Percentiles rank a stretch among this genome's conserved stretches.
Conservation (phyloP, 1,284 basidiomycete species). For the Kwoniella shivajii region DNA sequence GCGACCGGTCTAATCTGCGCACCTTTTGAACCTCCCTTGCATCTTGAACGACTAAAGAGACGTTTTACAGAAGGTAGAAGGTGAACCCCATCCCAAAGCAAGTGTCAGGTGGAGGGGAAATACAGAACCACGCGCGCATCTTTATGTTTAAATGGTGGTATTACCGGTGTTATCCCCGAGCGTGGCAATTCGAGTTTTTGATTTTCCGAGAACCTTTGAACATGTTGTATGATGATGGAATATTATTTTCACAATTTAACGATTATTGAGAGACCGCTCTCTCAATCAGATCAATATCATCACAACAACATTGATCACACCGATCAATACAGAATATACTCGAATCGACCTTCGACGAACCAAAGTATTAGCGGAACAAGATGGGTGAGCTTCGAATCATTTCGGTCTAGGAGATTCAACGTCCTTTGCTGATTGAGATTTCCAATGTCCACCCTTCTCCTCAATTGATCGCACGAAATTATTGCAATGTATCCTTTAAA, state of each 20-base stretch:
- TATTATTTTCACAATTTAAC: background rate
- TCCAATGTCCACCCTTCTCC: background rate
- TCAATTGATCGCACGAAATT: too few relatives aligned
- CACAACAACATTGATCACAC: background rate
- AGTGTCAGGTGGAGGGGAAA: too few relatives aligned
- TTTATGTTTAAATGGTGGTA: background rate
- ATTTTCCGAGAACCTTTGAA: background rate
- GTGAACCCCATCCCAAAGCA: too few relatives aligned
- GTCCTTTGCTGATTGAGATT: background rate
- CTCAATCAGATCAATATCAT: background rate
- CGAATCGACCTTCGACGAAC: too few relatives aligned
- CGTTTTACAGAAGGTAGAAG: too few relatives aligned
- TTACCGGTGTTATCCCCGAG: background rate
- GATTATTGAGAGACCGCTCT: background rate
- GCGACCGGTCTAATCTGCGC: background rate
- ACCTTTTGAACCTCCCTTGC: too few relatives aligned
- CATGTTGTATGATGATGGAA: background rate
- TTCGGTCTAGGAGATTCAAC: background rate
- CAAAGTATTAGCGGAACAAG: background rate
- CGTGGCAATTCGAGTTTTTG: conserved; percentile 2
- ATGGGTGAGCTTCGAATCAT: background rate
- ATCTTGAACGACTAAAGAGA: too few relatives aligned
- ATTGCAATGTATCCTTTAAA: background rate
- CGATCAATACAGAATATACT: background rate
- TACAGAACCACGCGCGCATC: background rate